Base-by-base conservation (phyloP, 495 filamentous ascomycete species). In the Penicillium manginii region DNA sequence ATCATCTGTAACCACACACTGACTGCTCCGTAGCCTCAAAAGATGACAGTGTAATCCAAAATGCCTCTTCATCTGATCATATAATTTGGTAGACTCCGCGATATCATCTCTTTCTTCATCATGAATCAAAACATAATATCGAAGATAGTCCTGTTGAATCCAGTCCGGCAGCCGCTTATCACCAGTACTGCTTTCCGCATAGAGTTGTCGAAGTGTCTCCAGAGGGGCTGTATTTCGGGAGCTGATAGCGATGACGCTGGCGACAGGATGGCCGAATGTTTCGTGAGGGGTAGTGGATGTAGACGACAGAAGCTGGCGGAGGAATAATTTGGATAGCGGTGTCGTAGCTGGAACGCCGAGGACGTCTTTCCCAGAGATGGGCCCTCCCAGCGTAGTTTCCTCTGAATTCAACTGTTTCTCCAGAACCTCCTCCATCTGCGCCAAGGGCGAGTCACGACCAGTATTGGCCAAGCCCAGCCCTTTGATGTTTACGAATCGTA, bases 41-140 rank as follows among this genome's bases (percentile, higher is more conserved):
- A 98, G 81, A 72, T 98, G 94, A 70, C 94, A 98, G 71, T 98
- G 92, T 19, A 98, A 77, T 4, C 94, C 94, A 63, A 98, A 93
- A 71, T 96, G 91, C 23, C 93, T 84, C 73, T 98, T 98, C 94
- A 98, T 98, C 69, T 96, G 90, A 60, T 98, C 93, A 67, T 94
- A 98, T 21, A 97, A 79, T 43, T 83, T 83, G 68, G 90, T 96
- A 32, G 88, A 96, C 70, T 92, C 93, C 12, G 85, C 81, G 50
- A 97, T 94, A 66, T 98, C 92, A 65, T 96, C 92, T 42, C 82
- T 83, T 60, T 98, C 96, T 69, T 98, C 94, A 63, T 98, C 94
- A 63, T 98, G 96, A n/a, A 98, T 86, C 21, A 98, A 80, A 15
- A 98, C 89, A 73, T 98, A 98, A 68, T 98, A 98, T 54, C 94